Percentiles rank a stretch among this genome's conserved stretches.
These are phyloP conservation scores for Adansonia rubrostipa DNA, from an alignment of 441 rosid species.

Conservation along the genomic window DNA sequence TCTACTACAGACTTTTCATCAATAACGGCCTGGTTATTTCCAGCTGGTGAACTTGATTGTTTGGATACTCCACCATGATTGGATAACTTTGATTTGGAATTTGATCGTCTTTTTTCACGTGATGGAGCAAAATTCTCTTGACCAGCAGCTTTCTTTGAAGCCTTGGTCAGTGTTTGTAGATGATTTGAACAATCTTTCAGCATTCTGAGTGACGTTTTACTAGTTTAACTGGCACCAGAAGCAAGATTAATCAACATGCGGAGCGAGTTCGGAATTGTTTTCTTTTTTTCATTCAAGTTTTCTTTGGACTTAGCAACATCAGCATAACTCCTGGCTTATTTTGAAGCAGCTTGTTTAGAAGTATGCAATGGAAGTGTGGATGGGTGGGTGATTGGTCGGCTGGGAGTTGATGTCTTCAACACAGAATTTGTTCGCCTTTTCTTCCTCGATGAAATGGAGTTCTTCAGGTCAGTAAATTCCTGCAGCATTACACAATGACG, in stretches of 20 bases:
- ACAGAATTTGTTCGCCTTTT: conserved; percentile 41
- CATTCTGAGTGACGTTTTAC: conserved; percentile 38
- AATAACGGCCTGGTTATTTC: conserved; percentile 29
- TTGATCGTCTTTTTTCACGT: conserved; percentile 41
- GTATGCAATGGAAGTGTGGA: conserved; percentile 41
- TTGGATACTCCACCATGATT: conserved; percentile 35
- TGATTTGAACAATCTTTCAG: conserved; percentile 42
- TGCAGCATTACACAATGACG: conserved; percentile 30
- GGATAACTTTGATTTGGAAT: conserved; percentile 37
- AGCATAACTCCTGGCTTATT: conserved; percentile 39
- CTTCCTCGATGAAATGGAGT: conserved; percentile 37
- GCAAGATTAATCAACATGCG: conserved; percentile 56
- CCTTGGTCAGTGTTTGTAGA: conserved; percentile 31
- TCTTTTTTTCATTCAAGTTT: conserved; percentile 45
- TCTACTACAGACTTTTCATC: conserved; percentile 37
- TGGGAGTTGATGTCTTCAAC: conserved; percentile 38
- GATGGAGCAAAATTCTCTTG: conserved; percentile 43
- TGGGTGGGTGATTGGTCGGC: conserved; percentile 23
- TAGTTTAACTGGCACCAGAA: conserved; percentile 38
- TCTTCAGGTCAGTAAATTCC: conserved; percentile 46
- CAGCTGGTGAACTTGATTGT: conserved; percentile 38
- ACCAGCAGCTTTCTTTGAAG: conserved; percentile 41
- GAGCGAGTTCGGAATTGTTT: conserved; percentile 44
- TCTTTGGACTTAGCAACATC: conserved; percentile 31
- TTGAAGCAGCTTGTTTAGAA: conserved; percentile 39